phyloP scores from a whole-genome alignment of 495 filamentous ascomycete species.

The Penicillium roqueforti region DNA sequence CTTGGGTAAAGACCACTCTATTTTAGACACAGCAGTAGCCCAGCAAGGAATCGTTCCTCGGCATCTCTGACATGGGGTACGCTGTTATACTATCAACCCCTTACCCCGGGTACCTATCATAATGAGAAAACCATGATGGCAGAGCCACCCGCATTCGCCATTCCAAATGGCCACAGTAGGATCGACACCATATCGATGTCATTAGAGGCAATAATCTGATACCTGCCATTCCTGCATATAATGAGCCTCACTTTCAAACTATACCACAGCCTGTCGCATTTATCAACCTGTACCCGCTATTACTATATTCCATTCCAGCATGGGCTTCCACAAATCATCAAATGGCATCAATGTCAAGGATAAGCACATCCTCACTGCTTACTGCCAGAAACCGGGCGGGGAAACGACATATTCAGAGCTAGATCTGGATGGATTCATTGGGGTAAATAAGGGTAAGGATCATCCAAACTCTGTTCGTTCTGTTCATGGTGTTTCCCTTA shows the following conservation, averaged over 20 bases:
- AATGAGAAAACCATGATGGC: conserved; percentile 24
- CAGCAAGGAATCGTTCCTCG: background rate
- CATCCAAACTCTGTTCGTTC: background rate
- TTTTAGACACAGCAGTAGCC: background rate
- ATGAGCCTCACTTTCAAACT: background rate
- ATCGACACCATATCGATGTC: conserved; percentile 19
- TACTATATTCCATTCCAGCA: background rate
- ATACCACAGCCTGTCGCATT: too few species aligned
- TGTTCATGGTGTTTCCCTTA: background rate
- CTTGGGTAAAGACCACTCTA: background rate
- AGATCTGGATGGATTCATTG: conserved; percentile 21
- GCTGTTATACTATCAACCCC: background rate
- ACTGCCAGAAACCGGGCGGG: conserved; percentile 19
- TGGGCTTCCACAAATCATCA: conserved; percentile 28
- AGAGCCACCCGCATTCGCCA: conserved; percentile 12
- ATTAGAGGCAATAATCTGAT: conserved; percentile 2
- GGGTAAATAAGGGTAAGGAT: conserved; percentile 19
- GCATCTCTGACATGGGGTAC: background rate
- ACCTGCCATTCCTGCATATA: background rate
- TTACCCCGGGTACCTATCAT: conserved; percentile 10
- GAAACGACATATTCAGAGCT: conserved; percentile 24
- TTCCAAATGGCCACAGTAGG: background rate
- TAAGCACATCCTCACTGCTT: conserved; percentile 20
- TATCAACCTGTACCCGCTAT: too few species aligned
- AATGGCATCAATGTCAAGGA: conserved; percentile 22